Evolutionary conservation across 2,329 filamentous ascomycete genomes (phyloP).

Genomic region (Penicillium sp.): DNA sequence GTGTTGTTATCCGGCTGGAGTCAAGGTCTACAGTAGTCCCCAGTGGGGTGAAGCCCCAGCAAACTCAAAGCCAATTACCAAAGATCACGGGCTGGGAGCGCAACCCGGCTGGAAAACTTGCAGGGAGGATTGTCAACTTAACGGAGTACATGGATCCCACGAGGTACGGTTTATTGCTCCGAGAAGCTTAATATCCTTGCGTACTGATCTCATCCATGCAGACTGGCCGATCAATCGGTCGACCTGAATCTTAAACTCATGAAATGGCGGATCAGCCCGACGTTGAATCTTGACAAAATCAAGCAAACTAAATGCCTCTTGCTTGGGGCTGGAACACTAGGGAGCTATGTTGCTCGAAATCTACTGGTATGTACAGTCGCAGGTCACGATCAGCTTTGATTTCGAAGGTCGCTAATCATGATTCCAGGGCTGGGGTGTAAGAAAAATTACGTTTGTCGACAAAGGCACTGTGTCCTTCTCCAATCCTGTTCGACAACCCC

Average conservation of each 20-base stretch:
- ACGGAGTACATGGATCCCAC: constrained; percentile 91
- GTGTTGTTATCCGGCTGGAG: constrained; percentile 68
- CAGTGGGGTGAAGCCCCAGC: constrained; percentile 24
- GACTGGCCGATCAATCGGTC: constrained; percentile 85
- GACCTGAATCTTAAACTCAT: constrained; percentile 97
- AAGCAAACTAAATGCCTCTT: constrained; percentile 87
- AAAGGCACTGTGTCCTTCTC: constrained; percentile 92
- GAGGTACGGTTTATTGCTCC: constrained; percentile 40
- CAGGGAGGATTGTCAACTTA: constrained; percentile 74
- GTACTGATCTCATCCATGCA: constrained; percentile 17
- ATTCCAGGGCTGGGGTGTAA: constrained; percentile 76
- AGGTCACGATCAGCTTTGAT: not conserved
- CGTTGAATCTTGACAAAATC: constrained; percentile 80
- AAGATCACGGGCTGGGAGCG: constrained; percentile 96
- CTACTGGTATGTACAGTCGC: constrained; percentile 56
- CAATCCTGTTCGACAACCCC: constrained; percentile 89
- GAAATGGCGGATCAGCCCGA: constrained; percentile 95
- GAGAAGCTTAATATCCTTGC: not conserved
- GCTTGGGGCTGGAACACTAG: constrained; percentile 87
- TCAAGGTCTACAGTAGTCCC: constrained; percentile 28
- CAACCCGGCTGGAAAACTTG: constrained; percentile 72
- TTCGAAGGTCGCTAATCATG: not conserved
- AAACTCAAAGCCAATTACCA: constrained; percentile 56
- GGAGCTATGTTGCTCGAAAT: constrained; percentile 88
- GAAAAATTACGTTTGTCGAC: constrained; percentile 93